phyloP scores from a whole-genome alignment of 306 rosid genomes.

The Parietaria judaica region DNA sequence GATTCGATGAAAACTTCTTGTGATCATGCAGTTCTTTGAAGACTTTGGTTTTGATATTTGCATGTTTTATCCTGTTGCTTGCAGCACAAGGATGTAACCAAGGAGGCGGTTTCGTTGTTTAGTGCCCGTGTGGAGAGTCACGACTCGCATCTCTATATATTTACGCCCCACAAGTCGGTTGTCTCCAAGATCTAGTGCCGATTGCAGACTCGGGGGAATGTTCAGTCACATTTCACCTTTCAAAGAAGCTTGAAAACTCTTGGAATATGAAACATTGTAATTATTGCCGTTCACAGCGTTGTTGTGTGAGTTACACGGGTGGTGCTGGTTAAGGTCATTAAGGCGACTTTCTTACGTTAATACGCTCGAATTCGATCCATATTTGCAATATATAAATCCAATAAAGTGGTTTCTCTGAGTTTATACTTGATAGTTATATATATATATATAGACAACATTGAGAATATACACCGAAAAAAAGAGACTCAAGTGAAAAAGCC shows the following conservation, averaged over 20 bases:
- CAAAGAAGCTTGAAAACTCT: too few relatives aligned
- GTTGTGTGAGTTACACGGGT: not conserved
- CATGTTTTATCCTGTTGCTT: slow-evolving; percentile 19
- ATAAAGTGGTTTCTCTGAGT: too few relatives aligned
- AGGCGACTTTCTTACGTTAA: too few relatives aligned
- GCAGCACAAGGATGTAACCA: slow-evolving; percentile 58
- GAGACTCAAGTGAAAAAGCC: too few relatives aligned
- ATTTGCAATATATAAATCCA: too few relatives aligned
- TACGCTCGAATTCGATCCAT: too few relatives aligned
- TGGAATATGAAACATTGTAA: not conserved
- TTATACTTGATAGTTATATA: too few relatives aligned
- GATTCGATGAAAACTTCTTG: too few relatives aligned
- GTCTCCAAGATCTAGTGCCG: slow-evolving; percentile 19
- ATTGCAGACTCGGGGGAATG: not conserved
- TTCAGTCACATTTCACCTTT: too few relatives aligned
- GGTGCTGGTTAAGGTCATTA: too few relatives aligned
- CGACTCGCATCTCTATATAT: slow-evolving; percentile 41
- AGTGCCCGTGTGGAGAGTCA: slow-evolving; percentile 59
- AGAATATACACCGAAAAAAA: too few relatives aligned
- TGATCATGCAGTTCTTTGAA: not conserved
- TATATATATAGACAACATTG: too few relatives aligned
- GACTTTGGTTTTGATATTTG: not conserved
- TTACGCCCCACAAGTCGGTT: slow-evolving; percentile 34
- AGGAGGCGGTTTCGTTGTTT: slow-evolving; percentile 52
- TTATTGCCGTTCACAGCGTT: not conserved